Conservation (phyloP, 1,284 basidiomycete genomes). For the Apiotrichum laibachii region DNA sequence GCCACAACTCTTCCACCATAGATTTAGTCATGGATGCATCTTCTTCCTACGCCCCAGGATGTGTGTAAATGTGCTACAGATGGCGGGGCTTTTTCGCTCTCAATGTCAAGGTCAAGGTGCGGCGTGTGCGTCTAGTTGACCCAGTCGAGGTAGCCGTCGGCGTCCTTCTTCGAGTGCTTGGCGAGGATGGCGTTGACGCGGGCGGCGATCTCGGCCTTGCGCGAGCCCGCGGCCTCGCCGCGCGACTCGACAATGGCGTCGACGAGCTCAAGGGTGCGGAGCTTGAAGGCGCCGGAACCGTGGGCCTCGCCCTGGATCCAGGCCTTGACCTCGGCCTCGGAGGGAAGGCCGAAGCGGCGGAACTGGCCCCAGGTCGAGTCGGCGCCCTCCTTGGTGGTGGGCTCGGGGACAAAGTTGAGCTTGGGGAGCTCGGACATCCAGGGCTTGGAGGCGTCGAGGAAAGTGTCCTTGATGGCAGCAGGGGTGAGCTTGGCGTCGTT, state of each 20-base stretch:
- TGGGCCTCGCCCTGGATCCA: constrained; percentile 40
- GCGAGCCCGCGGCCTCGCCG: constrained; percentile 28
- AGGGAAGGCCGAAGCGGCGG: constrained; percentile 47
- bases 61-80: constrained; percentile 5
- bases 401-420: constrained; percentile 32
- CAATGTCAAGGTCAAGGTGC: no score
- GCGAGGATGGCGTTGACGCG: constrained; percentile 34
- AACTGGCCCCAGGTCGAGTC: constrained; percentile 49
- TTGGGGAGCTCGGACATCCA: constrained; percentile 58
- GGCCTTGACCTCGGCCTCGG: constrained; percentile 37
- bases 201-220: constrained; percentile 30
- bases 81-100: no score
- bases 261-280: constrained; percentile 43
- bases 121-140: no score
- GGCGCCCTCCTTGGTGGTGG: constrained; percentile 23
- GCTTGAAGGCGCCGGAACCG: constrained; percentile 46
- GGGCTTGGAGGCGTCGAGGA: constrained; percentile 57
- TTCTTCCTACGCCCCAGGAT: no score
- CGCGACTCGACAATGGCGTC: constrained; percentile 32
- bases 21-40: no score
- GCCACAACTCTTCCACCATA: no score
- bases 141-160: constrained; percentile 45
- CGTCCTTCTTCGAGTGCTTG: constrained; percentile 35
- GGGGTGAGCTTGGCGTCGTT: constrained; percentile 55
- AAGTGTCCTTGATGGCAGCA: constrained; percentile 53